Evolutionary conservation across 345 rosid species (phyloP).

Genomic region (Rhizophora mangle): DNA sequence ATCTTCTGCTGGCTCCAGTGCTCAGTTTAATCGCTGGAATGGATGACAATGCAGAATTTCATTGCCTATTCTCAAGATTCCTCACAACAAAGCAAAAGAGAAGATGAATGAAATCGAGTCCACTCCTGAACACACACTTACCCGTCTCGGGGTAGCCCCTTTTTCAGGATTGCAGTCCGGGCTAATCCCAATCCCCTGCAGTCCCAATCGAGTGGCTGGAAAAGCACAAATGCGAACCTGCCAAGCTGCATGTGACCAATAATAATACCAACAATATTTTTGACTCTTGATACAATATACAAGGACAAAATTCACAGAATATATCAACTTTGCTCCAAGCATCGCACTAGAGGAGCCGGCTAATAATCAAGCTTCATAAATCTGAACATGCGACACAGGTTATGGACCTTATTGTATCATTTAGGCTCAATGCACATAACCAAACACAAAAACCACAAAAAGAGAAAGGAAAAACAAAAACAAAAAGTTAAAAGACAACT

Average conservation of each 20-base stretch:
- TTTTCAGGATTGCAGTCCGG: constrained; percentile 88
- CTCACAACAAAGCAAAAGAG: not conserved
- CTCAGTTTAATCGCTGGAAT: constrained; percentile 80
- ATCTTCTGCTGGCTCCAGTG: constrained; percentile 87
- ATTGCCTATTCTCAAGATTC: not conserved
- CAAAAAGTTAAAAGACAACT: too few relatives aligned
- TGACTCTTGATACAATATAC: too few relatives aligned
- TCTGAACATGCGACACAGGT: too few relatives aligned
- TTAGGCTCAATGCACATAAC: too few relatives aligned
- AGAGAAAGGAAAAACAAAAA: too few relatives aligned
- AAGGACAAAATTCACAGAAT: too few relatives aligned
- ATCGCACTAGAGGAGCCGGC: too few relatives aligned
- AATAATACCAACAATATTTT: too few relatives aligned
- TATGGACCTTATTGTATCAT: too few relatives aligned
- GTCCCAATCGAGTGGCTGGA: constrained; percentile 51
- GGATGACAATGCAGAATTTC: constrained; percentile 5
- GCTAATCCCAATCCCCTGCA: constrained; percentile 76
- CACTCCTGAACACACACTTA: constrained; percentile 16
- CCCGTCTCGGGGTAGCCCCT: constrained; percentile 71
- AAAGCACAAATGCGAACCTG: constrained; percentile 92
- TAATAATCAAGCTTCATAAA: too few relatives aligned
- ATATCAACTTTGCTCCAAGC: too few relatives aligned
- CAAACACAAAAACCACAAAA: too few relatives aligned
- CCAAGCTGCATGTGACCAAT: not conserved
- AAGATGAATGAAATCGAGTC: not conserved